These are phyloP conservation scores for Plantago elongata DNA, from an alignment of 257 asterid genomes.

Conservation along the genomic window DNA sequence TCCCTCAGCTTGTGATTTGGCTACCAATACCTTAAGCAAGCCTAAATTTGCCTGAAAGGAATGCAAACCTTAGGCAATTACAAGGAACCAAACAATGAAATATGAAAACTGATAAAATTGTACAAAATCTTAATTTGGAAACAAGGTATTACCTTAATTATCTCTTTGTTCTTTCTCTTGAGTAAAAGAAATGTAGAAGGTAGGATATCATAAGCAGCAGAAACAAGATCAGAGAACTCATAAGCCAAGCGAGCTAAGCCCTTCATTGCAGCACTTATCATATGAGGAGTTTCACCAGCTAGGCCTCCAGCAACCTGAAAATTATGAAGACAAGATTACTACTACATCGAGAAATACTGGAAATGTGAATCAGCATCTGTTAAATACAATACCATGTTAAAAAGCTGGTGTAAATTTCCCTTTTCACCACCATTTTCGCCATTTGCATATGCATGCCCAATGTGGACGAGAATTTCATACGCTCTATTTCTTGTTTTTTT, in stretches of 20 bases:
- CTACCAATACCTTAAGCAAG: slow-evolving; percentile 82
- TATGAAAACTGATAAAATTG: slow-evolving; percentile 12
- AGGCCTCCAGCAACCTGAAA: slow-evolving; percentile 86
- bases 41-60: slow-evolving; percentile 82
- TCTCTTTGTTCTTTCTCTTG: slow-evolving; percentile 78
- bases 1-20: slow-evolving; percentile 73
- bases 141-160: slow-evolving; percentile 54
- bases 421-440: slow-evolving; percentile 61
- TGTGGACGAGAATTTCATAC: slow-evolving; percentile 83
- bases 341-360: slow-evolving; percentile 11
- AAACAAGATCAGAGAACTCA: slow-evolving; percentile 83
- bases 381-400: slow-evolving; percentile 57
- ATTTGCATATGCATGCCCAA: slow-evolving; percentile 84
- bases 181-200: slow-evolving; percentile 85
- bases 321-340: slow-evolving; percentile 13
- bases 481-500: slow-evolving; percentile 92
- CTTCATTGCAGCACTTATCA: slow-evolving; percentile 90
- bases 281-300: slow-evolving; percentile 88
- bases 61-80: slow-evolving; percentile 16
- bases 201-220: slow-evolving; percentile 63
- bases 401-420: slow-evolving; percentile 54
- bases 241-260: slow-evolving; percentile 98
- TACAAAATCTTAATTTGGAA: not conserved
- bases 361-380: slow-evolving; percentile 7
- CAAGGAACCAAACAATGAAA: slow-evolving; percentile 5